phyloP scores from a whole-genome alignment of 805 yeast genomes.

The Nakazawaea holstii region DNA sequence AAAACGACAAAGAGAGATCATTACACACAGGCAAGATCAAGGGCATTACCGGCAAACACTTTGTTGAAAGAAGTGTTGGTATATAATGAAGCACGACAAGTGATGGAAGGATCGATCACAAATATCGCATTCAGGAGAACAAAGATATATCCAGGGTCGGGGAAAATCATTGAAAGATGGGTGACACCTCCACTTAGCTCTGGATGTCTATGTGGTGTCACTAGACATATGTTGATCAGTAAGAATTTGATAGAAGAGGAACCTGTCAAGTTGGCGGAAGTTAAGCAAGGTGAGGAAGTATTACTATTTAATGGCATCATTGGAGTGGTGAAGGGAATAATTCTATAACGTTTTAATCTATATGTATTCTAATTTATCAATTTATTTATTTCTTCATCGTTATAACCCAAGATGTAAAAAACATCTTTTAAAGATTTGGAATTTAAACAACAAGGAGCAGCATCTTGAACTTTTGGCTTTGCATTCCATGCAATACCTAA shows the following conservation, averaged over 20 bases:
- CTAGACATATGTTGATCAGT: constrained; percentile 57
- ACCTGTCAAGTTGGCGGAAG: constrained; percentile 36
- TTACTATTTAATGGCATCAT: constrained; percentile 76
- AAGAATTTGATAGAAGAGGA: constrained; percentile 52
- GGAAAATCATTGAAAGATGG: constrained; percentile 45
- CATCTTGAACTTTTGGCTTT: constrained; percentile 81
- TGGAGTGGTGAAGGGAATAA: constrained; percentile 66
- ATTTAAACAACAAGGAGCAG: constrained; percentile 81
- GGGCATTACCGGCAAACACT: constrained; percentile 30
- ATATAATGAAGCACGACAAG: constrained; percentile 49
- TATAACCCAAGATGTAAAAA: constrained; percentile 74
- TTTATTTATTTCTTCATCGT: constrained; percentile 44
- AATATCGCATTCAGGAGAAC: constrained; percentile 61
- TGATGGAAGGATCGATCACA: constrained; percentile 81
- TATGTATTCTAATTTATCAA: constrained; percentile 14
- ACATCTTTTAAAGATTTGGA: constrained; percentile 68
- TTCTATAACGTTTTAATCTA: constrained; percentile 18
- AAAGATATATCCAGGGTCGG: constrained; percentile 20
- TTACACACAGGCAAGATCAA: constrained; percentile 56
- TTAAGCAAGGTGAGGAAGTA: constrained; percentile 62
- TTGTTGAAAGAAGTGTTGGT: constrained; percentile 62
- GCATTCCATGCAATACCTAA: constrained; percentile 98
- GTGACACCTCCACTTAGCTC: constrained; percentile 71
- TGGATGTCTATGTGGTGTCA: constrained; percentile 86
- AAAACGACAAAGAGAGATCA: constrained; percentile 73